Base-by-base conservation (phyloP, 2,329 filamentous ascomycete species). In the Fusarium fujikuroi region DNA sequence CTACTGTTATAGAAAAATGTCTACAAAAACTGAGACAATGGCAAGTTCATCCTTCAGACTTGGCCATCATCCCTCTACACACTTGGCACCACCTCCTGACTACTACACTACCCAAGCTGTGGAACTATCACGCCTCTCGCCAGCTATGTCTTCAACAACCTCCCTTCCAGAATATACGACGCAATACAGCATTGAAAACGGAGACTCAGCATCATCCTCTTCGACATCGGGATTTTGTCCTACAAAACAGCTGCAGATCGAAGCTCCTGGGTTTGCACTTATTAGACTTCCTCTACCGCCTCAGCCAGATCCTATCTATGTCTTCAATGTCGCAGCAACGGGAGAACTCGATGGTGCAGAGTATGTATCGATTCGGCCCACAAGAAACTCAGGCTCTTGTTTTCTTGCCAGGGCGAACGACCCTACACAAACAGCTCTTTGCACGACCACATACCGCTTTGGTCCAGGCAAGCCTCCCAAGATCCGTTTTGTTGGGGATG, bases 381-480 rank as follows among this genome's bases (percentile, higher is more conserved):
- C 80, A 14, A 82, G 83, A 49, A 77, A 80, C 66, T 89, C 87
- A 2, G 87, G 84, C 7, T 84, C 81, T 39, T 84, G 87, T 68
- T 83, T 84, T 69, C 84, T 90, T 53, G 78, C 87, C 8, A 79
- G 86, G 40, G 84, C 82, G 28, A 80, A 83, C 40, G 81, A 83
- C 19, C 72, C 75, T 9, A 58, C 66, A 3, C 76, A 76, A n/a
- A 63, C 75, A 18, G 79, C 84, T 9, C 75, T 89, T n/a, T 86
- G 84, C 70, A 82, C 78, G 2, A 91, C 89, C 1, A 85, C 83
- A 7, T 91, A 91, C 79, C 86, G 85, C 70, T 90, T 87, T 74
- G 89, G 89, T 0, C 88, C 88, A 3, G 83, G 83, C 44, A 83
- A 84, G 5, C 84, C 87, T 11, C 89, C 89, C 7, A 79, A 84